Base-by-base conservation (phyloP, 495 filamentous ascomycete genomes). In the Podospora sp. region DNA sequence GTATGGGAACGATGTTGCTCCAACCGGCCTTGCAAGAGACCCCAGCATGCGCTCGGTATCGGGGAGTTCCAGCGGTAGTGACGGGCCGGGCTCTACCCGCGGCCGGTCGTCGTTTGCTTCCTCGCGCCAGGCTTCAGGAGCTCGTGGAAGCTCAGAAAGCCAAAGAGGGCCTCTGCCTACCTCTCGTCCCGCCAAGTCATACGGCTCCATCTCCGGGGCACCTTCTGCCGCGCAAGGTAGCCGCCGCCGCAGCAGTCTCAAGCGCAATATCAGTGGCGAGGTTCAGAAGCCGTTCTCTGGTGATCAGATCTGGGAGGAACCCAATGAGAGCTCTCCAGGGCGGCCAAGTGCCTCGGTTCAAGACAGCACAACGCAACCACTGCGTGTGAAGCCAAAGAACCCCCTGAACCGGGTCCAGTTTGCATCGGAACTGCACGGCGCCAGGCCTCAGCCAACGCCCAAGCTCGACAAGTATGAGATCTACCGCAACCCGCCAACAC, bases 231-330 rank as follows among this genome's bases (percentile, higher is more conserved):
- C 60, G 25, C 67, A 73, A 11, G 64, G 71, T 16, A 68, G 69
- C 7, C 76, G 79, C 16, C 78, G 77, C 24, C 78, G 82, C 50
- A 83, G 81, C 70, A 83, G 80, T 66, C 73, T 79, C 53, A 88
- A 84, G 71, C 78, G 86, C 61, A 85, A 85, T 65, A 80, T 85
- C 66, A 89, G 85, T 72, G 86, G 83, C 35, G 85, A 86, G 71
- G 75, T 82, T 60, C 77, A 85, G 70, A 81, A 83, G 75, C 79
- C 86, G 11, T 87, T 87, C 69, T 85, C 90, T 4, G 86, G 90
- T 33, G 92, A 96, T 67, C 88, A 94, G 69, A 97, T 97, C 60
- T 97, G 91, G 80, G 92, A 97, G 76, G 93, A 97, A 68, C 89
- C 90, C 2, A 85, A 89, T 62, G 79, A 82, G 53, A 71, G 69